Percentiles rank a stretch among this genome's conserved stretches.
Conservation (phyloP, 192 early-diverging fungal genomes). For the Rhizoclosmatium globosum region DNA sequence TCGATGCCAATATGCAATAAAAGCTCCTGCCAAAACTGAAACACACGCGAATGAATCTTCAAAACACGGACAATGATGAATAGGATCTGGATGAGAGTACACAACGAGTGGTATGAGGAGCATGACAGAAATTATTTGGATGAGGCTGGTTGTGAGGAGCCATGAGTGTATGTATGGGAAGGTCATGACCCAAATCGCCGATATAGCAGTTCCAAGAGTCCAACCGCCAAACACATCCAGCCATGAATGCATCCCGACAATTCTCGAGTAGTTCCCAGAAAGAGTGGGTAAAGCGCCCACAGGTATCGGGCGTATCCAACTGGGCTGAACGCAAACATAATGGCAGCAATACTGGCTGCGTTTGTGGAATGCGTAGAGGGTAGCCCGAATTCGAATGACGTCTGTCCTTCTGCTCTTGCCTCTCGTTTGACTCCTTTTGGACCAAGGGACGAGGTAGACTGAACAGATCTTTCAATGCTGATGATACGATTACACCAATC, state of each 20-base stretch:
- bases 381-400: conserved; percentile 81
- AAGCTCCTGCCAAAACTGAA: conserved; percentile 63
- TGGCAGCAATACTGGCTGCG: conserved; percentile 67
- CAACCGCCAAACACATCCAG: conserved; percentile 79
- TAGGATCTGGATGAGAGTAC: conserved; percentile 65
- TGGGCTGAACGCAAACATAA: conserved; percentile 46
- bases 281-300: conserved; percentile 59
- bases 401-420: conserved; percentile 42
- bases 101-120: conserved; percentile 32
- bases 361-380: conserved; percentile 91
- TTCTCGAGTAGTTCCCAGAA: conserved; percentile 75
- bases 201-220: conserved; percentile 67
- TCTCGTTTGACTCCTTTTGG: conserved; percentile 73
- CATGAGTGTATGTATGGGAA: not conserved
- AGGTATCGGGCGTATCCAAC: not conserved
- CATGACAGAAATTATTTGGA: not conserved
- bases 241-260: conserved; percentile 90
- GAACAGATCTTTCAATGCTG: conserved; percentile 76
- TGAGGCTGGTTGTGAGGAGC: not conserved
- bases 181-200: conserved; percentile 61
- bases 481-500: not conserved
- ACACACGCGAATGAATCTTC: conserved; percentile 76
- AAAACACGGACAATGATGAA: conserved; percentile 79
- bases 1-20: no score
- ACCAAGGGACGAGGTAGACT: conserved; percentile 83